Evolutionary conservation across 2,329 filamentous ascomycete species (phyloP).

Genomic region (Plenodomus lindquistii): DNA sequence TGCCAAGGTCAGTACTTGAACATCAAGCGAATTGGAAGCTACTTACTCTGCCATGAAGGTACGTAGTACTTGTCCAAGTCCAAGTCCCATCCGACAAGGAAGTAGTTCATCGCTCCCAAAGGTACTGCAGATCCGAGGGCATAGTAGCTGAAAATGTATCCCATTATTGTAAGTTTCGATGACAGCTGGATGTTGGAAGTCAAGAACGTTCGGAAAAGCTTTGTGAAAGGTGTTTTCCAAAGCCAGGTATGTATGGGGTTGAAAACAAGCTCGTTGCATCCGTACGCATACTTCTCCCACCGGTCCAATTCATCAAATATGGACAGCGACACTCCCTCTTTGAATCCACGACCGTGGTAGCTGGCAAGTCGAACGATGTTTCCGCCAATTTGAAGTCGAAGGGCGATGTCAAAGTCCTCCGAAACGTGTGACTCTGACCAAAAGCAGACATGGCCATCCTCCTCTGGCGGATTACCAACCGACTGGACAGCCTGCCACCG

Average conservation of each 20-base stretch:
- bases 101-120: slow-evolving; percentile 68
- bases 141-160: slow-evolving; percentile 71
- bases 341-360: slow-evolving; percentile 70
- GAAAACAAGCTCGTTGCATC: slow-evolving; percentile 72
- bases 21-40: neutral
- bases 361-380: slow-evolving; percentile 70
- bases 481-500: slow-evolving; percentile 68
- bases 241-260: slow-evolving; percentile 66
- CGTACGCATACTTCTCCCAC: slow-evolving; percentile 72
- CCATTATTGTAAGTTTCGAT: slow-evolving; percentile 70
- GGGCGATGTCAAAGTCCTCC: slow-evolving; percentile 74
- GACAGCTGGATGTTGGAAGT: slow-evolving; percentile 63
- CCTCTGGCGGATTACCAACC: slow-evolving; percentile 49
- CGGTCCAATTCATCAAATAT: slow-evolving; percentile 71
- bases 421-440: slow-evolving; percentile 78
- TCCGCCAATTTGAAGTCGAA: slow-evolving; percentile 69
- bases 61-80: slow-evolving; percentile 79
- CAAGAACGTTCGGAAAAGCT: slow-evolving; percentile 64
- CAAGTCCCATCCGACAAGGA: slow-evolving; percentile 70
- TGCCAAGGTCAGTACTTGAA: slow-evolving; percentile 41
- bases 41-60: slow-evolving; percentile 65
- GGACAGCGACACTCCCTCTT: slow-evolving; percentile 73
- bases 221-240: slow-evolving; percentile 64
- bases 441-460: slow-evolving; percentile 65
- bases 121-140: slow-evolving; percentile 68